These are phyloP conservation scores for Carpinus fangiana DNA, from an alignment of 306 rosid species.

Conservation along the genomic window DNA sequence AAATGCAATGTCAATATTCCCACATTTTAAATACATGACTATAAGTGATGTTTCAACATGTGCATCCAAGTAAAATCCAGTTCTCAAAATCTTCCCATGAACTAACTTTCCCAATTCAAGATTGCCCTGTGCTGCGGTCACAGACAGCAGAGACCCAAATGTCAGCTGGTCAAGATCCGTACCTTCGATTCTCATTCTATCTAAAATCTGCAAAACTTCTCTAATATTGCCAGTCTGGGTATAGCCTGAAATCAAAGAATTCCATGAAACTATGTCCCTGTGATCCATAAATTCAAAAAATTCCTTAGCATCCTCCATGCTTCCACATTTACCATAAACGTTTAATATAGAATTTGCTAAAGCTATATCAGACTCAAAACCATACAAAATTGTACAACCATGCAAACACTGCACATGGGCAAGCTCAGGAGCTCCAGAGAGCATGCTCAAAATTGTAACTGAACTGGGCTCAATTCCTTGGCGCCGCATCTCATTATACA, in stretches of 20 bases:
- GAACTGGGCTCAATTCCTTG: slow-evolving; percentile 56
- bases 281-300: slow-evolving; percentile 54
- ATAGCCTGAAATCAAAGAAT: slow-evolving; percentile 57
- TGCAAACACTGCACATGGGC: slow-evolving; percentile 56
- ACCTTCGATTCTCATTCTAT: slow-evolving; percentile 47
- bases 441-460: slow-evolving; percentile 61
- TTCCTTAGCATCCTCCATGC: slow-evolving; percentile 50
- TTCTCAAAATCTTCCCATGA: slow-evolving; percentile 65
- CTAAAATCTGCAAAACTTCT: slow-evolving; percentile 41
- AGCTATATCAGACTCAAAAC: slow-evolving; percentile 52
- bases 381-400: slow-evolving; percentile 54
- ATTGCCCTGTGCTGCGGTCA: slow-evolving; percentile 44
- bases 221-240: slow-evolving; percentile 49
- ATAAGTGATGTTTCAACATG: slow-evolving; percentile 55
- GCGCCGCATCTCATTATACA: slow-evolving; percentile 51
- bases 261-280: slow-evolving; percentile 68
- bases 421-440: slow-evolving; percentile 49
- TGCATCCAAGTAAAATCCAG: slow-evolving; percentile 55
- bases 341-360: slow-evolving; percentile 60
- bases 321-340: slow-evolving; percentile 63
- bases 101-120: slow-evolving; percentile 56
- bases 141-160: slow-evolving; percentile 49
- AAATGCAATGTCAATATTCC: slow-evolving; percentile 50
- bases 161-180: slow-evolving; percentile 53
- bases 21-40: slow-evolving; percentile 59